These are phyloP conservation scores for Rhodotorula sp. DNA, from an alignment of 1,284 basidiomycete genomes.

Conservation along the genomic window DNA sequence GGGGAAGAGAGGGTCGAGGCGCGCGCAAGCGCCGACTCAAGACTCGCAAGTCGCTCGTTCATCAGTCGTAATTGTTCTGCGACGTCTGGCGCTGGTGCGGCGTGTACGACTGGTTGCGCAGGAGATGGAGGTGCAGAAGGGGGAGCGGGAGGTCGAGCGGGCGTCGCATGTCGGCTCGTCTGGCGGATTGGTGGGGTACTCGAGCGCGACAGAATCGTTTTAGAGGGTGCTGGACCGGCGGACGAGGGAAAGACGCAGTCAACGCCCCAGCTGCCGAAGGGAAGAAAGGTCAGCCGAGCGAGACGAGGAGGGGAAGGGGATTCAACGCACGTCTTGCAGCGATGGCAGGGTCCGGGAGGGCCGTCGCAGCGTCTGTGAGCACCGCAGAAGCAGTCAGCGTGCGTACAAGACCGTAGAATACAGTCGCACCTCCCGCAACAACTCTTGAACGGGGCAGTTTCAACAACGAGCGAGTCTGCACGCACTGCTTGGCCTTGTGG, in stretches of 20 bases:
- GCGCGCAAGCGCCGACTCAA: slow-evolving; percentile 31
- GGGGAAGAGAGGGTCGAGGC: slow-evolving; percentile 8
- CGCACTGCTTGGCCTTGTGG: slow-evolving; percentile 5
- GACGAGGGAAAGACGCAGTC: slow-evolving; percentile 36
- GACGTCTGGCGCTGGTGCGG: neutral
- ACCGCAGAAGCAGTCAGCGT: too few relatives aligned
- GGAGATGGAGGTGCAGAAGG: neutral
- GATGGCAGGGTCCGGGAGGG: slow-evolving; percentile 35
- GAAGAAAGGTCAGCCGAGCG: neutral
- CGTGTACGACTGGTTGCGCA: neutral
- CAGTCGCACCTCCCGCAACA: too few relatives aligned
- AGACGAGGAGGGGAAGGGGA: too few relatives aligned
- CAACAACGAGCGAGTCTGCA: neutral
- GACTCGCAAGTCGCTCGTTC: slow-evolving; percentile 35
- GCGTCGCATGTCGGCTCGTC: neutral
- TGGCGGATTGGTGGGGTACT: neutral
- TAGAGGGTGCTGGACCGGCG: neutral
- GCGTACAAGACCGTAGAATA: neutral
- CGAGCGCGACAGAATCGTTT: neutral
- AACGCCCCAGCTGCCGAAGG: slow-evolving; percentile 23
- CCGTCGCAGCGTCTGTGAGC: slow-evolving; percentile 35
- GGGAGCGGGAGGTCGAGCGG: neutral
- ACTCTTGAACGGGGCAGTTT: too few relatives aligned
- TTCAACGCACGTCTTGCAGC: slow-evolving; percentile 30
- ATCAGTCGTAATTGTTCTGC: slow-evolving; percentile 23